Percentiles rank a stretch among this genome's conserved stretches.
These are phyloP conservation scores for Daldinia eschscholtzii DNA, from an alignment of 2,329 filamentous ascomycete species.

Conservation along the genomic window DNA sequence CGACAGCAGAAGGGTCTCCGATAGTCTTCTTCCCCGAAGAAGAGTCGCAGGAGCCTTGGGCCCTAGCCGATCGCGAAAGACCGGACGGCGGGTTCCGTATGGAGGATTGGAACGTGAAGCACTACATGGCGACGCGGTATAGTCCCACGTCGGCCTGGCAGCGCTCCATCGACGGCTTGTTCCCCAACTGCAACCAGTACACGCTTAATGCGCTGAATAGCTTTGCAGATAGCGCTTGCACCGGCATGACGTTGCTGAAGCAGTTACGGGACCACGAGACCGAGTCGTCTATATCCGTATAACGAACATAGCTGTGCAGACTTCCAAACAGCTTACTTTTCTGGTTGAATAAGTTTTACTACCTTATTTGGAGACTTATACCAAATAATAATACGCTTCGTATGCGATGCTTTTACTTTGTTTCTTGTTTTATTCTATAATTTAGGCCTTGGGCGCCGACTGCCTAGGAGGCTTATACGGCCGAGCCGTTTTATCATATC, in stretches of 20 bases:
- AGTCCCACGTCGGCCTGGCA: slow-evolving; percentile 60
- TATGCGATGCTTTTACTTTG: neutral
- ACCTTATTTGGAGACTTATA: neutral
- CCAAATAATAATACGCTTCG: neutral
- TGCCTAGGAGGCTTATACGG: neutral
- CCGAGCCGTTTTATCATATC: neutral
- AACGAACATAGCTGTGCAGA: neutral
- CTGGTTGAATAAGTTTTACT: too few relatives aligned
- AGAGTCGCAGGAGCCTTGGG: slow-evolving; percentile 34
- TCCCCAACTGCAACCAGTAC: slow-evolving; percentile 59
- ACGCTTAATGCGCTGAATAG: slow-evolving; percentile 60
- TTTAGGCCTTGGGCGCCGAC: neutral
- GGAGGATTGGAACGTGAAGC: slow-evolving; percentile 46
- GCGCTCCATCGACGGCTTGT: slow-evolving; percentile 59
- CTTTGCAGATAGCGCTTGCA: slow-evolving; percentile 60
- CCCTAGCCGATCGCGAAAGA: slow-evolving; percentile 45
- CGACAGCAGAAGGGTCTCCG: slow-evolving; percentile 50
- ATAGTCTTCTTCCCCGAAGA: slow-evolving; percentile 54
- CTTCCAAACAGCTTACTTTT: too few relatives aligned
- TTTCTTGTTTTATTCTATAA: neutral
- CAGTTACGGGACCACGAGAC: neutral
- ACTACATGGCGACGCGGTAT: slow-evolving; percentile 52
- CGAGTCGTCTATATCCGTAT: neutral
- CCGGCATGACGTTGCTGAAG: slow-evolving; percentile 55
- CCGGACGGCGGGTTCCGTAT: slow-evolving; percentile 49